A percentile compares a stretch with the other conserved stretches of the same genome.
Conservation (phyloP, 805 yeast genomes). For the Kurtzmaniella cleridarum region DNA sequence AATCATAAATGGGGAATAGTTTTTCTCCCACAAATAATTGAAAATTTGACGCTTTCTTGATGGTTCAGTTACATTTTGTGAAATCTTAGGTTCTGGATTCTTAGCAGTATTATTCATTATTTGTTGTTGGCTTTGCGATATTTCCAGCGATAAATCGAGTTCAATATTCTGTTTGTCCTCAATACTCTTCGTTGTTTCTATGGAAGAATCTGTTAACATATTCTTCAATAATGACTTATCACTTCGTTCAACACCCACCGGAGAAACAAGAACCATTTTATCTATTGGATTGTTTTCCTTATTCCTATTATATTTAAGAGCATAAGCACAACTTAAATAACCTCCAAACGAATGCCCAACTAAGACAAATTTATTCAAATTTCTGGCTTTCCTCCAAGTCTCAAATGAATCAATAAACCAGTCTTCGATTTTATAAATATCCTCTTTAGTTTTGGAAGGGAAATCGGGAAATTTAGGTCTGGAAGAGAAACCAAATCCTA, state of each 20-base stretch:
- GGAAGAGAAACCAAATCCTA: constrained; percentile 68
- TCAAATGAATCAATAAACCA: constrained; percentile 42
- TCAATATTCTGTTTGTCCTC: constrained; percentile 5
- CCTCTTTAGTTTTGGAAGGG: constrained; percentile 24
- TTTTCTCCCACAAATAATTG: constrained; percentile 45
- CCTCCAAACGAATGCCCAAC: constrained; percentile 45
- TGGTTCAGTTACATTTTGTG: constrained; percentile 3
- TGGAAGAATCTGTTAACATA: constrained; percentile 8
- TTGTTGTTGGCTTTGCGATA: constrained; percentile 21
- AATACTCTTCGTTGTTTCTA: constrained; percentile 10
- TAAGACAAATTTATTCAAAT: constrained; percentile 28
- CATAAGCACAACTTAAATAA: constrained; percentile 38
- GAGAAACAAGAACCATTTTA: constrained; percentile 36
- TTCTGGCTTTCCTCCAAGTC: constrained; percentile 35
- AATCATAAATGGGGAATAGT: constrained; percentile 51
- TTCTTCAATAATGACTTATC: constrained; percentile 22
- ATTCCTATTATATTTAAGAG: constrained; percentile 33
- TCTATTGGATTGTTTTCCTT: constrained; percentile 15
- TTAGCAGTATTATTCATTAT: constrained; percentile 11
- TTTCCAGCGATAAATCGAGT: constrained; percentile 11
- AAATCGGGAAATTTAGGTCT: constrained; percentile 43
- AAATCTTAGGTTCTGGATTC: background rate
- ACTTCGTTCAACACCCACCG: constrained; percentile 39
- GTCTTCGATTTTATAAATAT: constrained; percentile 31
- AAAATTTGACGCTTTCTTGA: constrained; percentile 24